Evolutionary conservation across 805 yeast genomes (phyloP).

Genomic region (Saccharomycopsis sp.): DNA sequence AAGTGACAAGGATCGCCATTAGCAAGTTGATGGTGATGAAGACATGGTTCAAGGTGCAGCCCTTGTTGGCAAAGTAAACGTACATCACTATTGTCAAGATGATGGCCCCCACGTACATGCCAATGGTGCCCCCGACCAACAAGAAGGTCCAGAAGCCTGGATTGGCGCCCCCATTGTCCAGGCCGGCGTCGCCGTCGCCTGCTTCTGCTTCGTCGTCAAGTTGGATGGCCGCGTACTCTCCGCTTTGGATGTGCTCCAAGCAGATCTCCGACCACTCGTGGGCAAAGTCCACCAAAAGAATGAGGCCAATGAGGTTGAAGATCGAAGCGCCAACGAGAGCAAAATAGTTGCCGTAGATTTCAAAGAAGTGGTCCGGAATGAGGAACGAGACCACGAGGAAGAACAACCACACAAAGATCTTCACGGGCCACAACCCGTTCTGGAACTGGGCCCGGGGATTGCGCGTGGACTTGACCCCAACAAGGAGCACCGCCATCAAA

Average conservation of each 20-base stretch:
- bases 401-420: constrained; percentile 49
- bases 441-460: constrained; percentile 77
- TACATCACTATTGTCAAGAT: constrained; percentile 73
- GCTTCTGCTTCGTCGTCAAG: constrained; percentile 27
- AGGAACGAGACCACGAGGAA: constrained; percentile 57
- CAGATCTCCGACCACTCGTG: constrained; percentile 99
- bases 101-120: constrained; percentile 71
- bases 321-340: constrained; percentile 78
- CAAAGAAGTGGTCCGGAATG: constrained; percentile 80
- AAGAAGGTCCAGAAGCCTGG: constrained; percentile 64
- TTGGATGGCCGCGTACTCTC: constrained; percentile 40
- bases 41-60: constrained; percentile 83
- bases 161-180: constrained; percentile 8
- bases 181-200: constrained; percentile 28
- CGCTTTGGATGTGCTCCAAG: constrained; percentile 80
- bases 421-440: constrained; percentile 86
- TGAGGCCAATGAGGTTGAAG: constrained; percentile 82
- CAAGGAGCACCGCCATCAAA: constrained; percentile 52
- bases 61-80: constrained; percentile 67
- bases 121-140: constrained; percentile 75
- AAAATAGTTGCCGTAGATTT: constrained; percentile 84
- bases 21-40: constrained; percentile 74
- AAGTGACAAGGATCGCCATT: constrained; percentile 54
- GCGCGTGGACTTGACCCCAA: constrained; percentile 68
- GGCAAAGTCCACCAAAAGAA: constrained; percentile 89